Percentiles rank a stretch among this genome's conserved stretches.
These are phyloP conservation scores for Tetrapisispora taiwanensis DNA, from an alignment of 805 yeast genomes.

Conservation along the genomic window DNA sequence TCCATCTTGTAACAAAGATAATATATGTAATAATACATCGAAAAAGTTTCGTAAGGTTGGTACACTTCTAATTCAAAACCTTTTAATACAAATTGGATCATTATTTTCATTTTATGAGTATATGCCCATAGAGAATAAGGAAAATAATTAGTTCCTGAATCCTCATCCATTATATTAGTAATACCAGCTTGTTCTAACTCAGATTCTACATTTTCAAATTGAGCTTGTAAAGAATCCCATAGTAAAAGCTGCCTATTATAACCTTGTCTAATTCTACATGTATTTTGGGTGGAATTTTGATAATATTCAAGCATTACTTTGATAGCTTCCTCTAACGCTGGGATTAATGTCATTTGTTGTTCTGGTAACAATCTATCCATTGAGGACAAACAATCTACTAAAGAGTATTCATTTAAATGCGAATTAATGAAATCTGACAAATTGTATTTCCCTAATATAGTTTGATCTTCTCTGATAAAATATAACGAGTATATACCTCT, in stretches of 20 bases:
- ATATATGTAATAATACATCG: slow-evolving; percentile 59
- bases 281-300: slow-evolving; percentile 47
- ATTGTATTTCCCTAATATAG: slow-evolving; percentile 43
- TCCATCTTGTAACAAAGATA: slow-evolving; percentile 42
- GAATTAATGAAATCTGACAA: slow-evolving; percentile 31
- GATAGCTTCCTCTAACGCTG: slow-evolving; percentile 36
- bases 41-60: slow-evolving; percentile 55
- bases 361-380: slow-evolving; percentile 1
- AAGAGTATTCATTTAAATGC: slow-evolving; percentile 35
- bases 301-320: slow-evolving; percentile 36
- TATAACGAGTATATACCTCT: slow-evolving; percentile 56
- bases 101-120: slow-evolving; percentile 52
- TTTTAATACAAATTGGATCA: slow-evolving; percentile 61
- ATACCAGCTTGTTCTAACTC: slow-evolving; percentile 14
- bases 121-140: slow-evolving; percentile 67
- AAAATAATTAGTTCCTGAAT: slow-evolving; percentile 34
- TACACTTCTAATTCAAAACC: slow-evolving; percentile 73
- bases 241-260: slow-evolving; percentile 42
- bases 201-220: slow-evolving; percentile 54
- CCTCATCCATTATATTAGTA: slow-evolving; percentile 7
- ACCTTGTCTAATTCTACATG: slow-evolving; percentile 75
- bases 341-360: slow-evolving; percentile 6
- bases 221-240: slow-evolving; percentile 79
- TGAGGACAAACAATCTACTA: slow-evolving; percentile 8
- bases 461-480: slow-evolving; percentile 50